Percentiles rank a stretch among this genome's conserved stretches.
Conservation (phyloP, 1,139 yeast genomes). For the Candida neerlandica region DNA sequence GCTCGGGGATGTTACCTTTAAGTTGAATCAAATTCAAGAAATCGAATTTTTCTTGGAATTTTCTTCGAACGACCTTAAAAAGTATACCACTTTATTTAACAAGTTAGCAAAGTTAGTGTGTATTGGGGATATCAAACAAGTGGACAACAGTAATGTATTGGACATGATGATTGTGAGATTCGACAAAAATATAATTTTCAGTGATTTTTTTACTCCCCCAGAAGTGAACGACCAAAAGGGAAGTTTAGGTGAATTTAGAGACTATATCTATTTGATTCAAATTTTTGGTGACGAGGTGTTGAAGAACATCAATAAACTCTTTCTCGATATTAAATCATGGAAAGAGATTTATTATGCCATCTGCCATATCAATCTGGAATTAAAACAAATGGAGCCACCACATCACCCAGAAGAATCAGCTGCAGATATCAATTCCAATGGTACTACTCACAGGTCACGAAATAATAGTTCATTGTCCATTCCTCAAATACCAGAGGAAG, state of each 20-base stretch:
- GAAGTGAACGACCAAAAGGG: conserved; percentile 17
- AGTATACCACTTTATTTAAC: conserved; percentile 31
- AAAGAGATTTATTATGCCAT: conserved; percentile 42
- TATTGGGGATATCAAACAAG: conserved; percentile 45
- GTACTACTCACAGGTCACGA: background rate
- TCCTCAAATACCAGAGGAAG: conserved; percentile 12
- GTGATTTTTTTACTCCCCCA: conserved; percentile 6
- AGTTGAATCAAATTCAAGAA: conserved; percentile 40
- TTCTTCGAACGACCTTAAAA: conserved; percentile 50
- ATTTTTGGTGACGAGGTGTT: conserved; percentile 34
- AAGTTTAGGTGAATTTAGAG: conserved; percentile 22
- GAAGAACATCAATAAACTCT: conserved; percentile 37
- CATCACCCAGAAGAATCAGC: background rate
- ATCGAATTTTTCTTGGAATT: conserved; percentile 59
- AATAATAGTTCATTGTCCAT: conserved; percentile 14
- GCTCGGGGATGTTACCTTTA: conserved; percentile 29
- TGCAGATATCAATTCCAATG: background rate
- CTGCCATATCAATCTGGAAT: conserved; percentile 32
- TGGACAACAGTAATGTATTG: conserved; percentile 38
- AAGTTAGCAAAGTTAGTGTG: conserved; percentile 46
- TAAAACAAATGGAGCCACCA: conserved; percentile 20
- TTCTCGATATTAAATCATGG: conserved; percentile 53
- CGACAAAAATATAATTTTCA: conserved; percentile 14
- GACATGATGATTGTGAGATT: conserved; percentile 23
- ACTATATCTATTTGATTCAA: conserved; percentile 34